Base-by-base conservation (phyloP, 352 stramenopile genomes). In the Phytophthora foliorum region DNA sequence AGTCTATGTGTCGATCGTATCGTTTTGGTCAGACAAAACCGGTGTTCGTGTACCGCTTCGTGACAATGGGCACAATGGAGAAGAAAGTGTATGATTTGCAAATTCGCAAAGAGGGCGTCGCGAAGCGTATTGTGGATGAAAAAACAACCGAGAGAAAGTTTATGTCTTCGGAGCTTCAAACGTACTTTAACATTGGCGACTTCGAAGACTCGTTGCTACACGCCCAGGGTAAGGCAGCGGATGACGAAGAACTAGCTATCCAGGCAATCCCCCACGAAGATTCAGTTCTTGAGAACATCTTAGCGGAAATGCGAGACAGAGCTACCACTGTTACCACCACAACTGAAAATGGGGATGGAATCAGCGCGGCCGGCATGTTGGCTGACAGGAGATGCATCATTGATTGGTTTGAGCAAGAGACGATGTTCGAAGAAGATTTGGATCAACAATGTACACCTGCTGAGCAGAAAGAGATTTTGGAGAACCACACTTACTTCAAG, bases 1-100 rank as follows among this genome's bases (percentile, higher is more conserved):
- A 98, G 75, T 96, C 91, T 4, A 98, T 98, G 92, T 98, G 92
- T 68, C 88, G 93, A 21, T 97, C 84, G 14, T 98, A 98, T 54
- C 91, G 93, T 9, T 97, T 97, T 70, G 93, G 94, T 1, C 94
- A 98, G 63, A 89, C 77, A 0, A 98, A 98, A 60, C 81, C 86
- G 9, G 93, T 98, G 16, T 98, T 92, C 63, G 92, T 98, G 4
- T 98, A 98, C 54, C 88, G 93, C 0, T 93, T 98, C 22, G 92
- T 98, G 46, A 88, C 91, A 14, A 90, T 84, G 27, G 92, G 90
- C 2, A 98, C 94, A 8, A 97, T 98, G 78, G 94, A 98, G 74
- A 96, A 98, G 63, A 97, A 97, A 52, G 91, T 98, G 17, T 97
- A 97, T 56, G 88, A 97, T 63, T 70, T 96, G 25, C 92, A 98